phyloP scores from a whole-genome alignment of 805 yeast genomes.

The Monosporozyma unispora region DNA sequence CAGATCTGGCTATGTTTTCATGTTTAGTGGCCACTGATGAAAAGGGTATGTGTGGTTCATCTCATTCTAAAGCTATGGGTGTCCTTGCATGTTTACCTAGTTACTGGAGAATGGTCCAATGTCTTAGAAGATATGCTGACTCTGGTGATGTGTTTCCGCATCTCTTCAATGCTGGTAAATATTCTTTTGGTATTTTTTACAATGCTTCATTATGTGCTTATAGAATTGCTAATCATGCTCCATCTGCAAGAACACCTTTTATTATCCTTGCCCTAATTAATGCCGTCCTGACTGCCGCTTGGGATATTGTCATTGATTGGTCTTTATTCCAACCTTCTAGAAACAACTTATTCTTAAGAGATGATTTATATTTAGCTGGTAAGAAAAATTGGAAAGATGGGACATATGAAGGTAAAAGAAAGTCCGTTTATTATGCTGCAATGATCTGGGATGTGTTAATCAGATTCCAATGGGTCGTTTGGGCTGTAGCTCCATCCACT shows the following conservation, averaged over 20 bases:
- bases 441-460: slow-evolving; percentile 64
- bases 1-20: slow-evolving; percentile 76
- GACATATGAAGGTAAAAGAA: slow-evolving; percentile 19
- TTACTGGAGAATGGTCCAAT: slow-evolving; percentile 84
- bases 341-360: slow-evolving; percentile 53
- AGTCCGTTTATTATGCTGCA: slow-evolving; percentile 59
- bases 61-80: slow-evolving; percentile 69
- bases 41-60: slow-evolving; percentile 57
- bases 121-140: slow-evolving; percentile 83
- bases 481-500: slow-evolving; percentile 65
- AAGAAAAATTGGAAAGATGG: slow-evolving; percentile 30
- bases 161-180: slow-evolving; percentile 78
- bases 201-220: slow-evolving; percentile 69
- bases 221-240: slow-evolving; percentile 35
- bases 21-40: slow-evolving; percentile 63
- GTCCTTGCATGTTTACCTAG: slow-evolving; percentile 78
- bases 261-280: slow-evolving; percentile 69
- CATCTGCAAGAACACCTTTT: slow-evolving; percentile 44
- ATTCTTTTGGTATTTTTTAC: slow-evolving; percentile 55
- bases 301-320: slow-evolving; percentile 98
- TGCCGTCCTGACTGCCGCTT: slow-evolving; percentile 55
- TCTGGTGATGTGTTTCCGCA: slow-evolving; percentile 97
- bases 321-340: slow-evolving; percentile 61
- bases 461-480: slow-evolving; percentile 88
- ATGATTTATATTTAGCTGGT: slow-evolving; percentile 58